Base-by-base conservation (phyloP, 176 grass and related monocot genomes). In the Raddia guianensis region DNA sequence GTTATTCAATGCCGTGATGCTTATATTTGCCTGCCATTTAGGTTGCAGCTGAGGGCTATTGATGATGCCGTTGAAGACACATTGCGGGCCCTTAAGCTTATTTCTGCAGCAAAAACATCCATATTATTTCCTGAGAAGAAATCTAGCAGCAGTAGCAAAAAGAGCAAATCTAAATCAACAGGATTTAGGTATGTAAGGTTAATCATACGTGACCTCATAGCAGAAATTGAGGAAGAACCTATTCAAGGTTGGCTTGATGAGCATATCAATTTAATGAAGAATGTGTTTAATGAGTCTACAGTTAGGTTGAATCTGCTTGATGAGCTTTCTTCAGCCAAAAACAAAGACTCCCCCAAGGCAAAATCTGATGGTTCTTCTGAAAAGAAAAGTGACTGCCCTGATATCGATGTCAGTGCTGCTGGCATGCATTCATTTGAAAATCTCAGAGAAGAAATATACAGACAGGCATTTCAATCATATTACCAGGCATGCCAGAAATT, bases 51-150 rank as follows among this genome's bases (percentile, higher is more conserved):
- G 63, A 86, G 95, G 79, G 95, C 95, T 75, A 93, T 98, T 81
- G 95, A 98, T 84, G 95, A 98, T 91, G 90, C 95, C 11, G 92
- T 98, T 65, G 95, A 98, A 81, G 95, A 98, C 75, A 94, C 89
- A 65, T 74, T 98, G 76, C 78, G 95, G 19, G 84, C 80, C 32
- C 33, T 98, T 44, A 91, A 93, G 84, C 90, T 98, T 72, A 89
- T 98, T 84, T 70, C 66, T 85, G 90, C 86, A 64, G 95, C 95
- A 74, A 98, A 98, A 88, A 78, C 87, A 58, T 77, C 87, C 43
- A 19, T 91, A 7, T 70, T 94, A 81, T 93, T 91, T 85, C 90
- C 92, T 57, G 92, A 90, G 86, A 98, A 91, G 88, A 94, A 90
- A 78, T 54, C 73, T 75, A 91, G 79, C 75, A 86, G 53, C 78